phyloP scores from a whole-genome alignment of 495 filamentous ascomycete genomes.

The Penicillium flavigenum region DNA sequence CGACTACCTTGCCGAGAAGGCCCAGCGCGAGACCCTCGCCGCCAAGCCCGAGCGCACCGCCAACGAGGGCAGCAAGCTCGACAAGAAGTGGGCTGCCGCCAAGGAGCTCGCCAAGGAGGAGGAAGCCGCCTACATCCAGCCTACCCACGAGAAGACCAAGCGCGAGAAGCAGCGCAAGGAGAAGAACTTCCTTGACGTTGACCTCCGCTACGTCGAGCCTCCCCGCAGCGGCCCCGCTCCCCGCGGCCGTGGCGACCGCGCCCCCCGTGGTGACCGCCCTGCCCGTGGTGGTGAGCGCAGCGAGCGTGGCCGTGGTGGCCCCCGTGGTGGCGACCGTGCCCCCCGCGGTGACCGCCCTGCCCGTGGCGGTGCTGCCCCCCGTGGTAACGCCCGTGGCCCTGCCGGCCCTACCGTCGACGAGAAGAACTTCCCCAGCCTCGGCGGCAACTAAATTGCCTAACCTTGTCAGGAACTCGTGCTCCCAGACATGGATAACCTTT shows the following conservation, averaged over 20 bases:
- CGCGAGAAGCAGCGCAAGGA: slow-evolving; percentile 88
- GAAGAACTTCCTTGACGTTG: slow-evolving; percentile 86
- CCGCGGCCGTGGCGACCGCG: slow-evolving; percentile 53
- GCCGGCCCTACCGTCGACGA: slow-evolving; percentile 47
- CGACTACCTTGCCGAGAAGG: slow-evolving; percentile 85
- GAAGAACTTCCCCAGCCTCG: slow-evolving; percentile 54
- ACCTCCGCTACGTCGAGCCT: slow-evolving; percentile 72
- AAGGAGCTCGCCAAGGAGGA: slow-evolving; percentile 71
- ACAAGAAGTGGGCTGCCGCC: slow-evolving; percentile 90
- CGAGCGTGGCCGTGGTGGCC: slow-evolving; percentile 24
- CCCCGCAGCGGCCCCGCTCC: slow-evolving; percentile 43
- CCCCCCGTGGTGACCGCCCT: slow-evolving; percentile 38
- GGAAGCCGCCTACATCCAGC: slow-evolving; percentile 74
- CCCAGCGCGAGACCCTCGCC: slow-evolving; percentile 75
- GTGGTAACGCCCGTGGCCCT: slow-evolving; percentile 35
- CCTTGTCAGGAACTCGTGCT: slow-evolving; percentile 7
- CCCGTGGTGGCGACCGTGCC: slow-evolving; percentile 48
- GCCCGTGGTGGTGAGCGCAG: slow-evolving; percentile 30
- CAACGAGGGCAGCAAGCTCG: slow-evolving; percentile 80
- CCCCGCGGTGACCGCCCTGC: slow-evolving; percentile 39
- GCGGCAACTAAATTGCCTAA: slow-evolving; percentile 41
- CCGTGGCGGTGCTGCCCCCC: slow-evolving; percentile 30
- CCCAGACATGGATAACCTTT: slow-evolving; percentile 9
- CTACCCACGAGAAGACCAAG: slow-evolving; percentile 73
- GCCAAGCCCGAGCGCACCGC: slow-evolving; percentile 73